A percentile compares a stretch with the other conserved stretches of the same genome.
Conservation (phyloP, 2,329 filamentous ascomycete species). For the Fusarium temperatum region DNA sequence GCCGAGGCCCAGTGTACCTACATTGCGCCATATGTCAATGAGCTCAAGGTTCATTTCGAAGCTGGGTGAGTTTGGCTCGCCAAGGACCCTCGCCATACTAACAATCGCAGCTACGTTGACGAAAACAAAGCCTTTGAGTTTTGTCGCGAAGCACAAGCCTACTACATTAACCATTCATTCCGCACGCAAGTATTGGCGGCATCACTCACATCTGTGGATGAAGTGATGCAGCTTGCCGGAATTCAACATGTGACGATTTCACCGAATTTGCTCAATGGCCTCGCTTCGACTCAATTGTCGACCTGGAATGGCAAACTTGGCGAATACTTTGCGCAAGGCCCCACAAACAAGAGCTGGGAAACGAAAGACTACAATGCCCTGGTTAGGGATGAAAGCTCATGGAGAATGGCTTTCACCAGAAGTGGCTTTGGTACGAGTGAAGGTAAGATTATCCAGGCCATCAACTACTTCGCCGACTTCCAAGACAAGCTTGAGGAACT, state of each 20-base stretch:
- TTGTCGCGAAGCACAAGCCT: constrained; percentile 60
- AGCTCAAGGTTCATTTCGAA: constrained; percentile 70
- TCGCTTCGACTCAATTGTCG: constrained; percentile 51
- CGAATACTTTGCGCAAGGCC: constrained; percentile 43
- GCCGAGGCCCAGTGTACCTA: constrained; percentile 67
- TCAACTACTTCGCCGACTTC: constrained; percentile 67
- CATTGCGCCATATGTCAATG: constrained; percentile 73
- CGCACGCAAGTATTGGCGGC: constrained; percentile 64
- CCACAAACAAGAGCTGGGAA: constrained; percentile 42
- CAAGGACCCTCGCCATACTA: not conserved
- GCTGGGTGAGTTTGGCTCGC: constrained; percentile 48
- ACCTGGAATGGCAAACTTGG: constrained; percentile 45
- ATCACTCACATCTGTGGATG: constrained; percentile 64
- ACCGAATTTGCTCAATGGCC: constrained; percentile 58
- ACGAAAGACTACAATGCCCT: constrained; percentile 33
- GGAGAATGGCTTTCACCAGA: constrained; percentile 60
- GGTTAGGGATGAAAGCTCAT: constrained; percentile 55
- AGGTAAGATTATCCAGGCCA: constrained; percentile 62
- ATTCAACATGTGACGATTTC: constrained; percentile 68
- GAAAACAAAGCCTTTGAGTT: constrained; percentile 60
- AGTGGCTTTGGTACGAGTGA: constrained; percentile 58
- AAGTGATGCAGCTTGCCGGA: constrained; percentile 67
- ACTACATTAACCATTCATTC: constrained; percentile 54
- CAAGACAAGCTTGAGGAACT: constrained; percentile 60
- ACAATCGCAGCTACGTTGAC: constrained; percentile 55